Base-by-base conservation (phyloP, 179 eudicot genomes). In the Spergularia azorica region DNA sequence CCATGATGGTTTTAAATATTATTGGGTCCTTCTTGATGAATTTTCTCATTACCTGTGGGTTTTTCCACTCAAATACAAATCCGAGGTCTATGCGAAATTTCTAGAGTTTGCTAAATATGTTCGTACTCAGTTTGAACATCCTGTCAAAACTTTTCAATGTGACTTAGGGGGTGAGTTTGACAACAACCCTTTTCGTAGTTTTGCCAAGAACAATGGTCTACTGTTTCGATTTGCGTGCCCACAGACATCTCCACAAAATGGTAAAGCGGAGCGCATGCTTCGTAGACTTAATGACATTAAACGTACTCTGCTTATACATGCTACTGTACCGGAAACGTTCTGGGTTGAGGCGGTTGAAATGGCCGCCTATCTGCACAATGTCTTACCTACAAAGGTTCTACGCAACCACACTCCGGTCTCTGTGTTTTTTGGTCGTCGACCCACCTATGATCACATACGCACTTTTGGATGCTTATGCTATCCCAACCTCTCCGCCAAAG, bases 401-500 rank as follows among this genome's bases (percentile, higher is more conserved):
- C 3, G 3, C 21, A 4, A 52, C 41, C 38, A 6, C 3, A 32
- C 69, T 10, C 84, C 86, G 5, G 74, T 68, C 5, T 41, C 71
- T 18, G 14, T 36, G 5, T 71, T 83, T 0, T 80, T 77, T 21
- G 64, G 70, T 1, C 21, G 9, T n/a, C 4, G 32, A 3, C 84
- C 79, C 5, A 21, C 57, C 3, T 80, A 69, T 13, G 4, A 61
- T 0, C 72, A 67, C 21, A 68, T 79, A 2, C 18, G 83, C 1
- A 51, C 66, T 5, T 77, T 81, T 56, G 74, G 73, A 0, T 82
- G 67, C 57, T 9, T 69, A 5, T 73, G 86, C 26, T 74, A 26
- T 54, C 79, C 74, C 0, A 70, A 74, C 5, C 20, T 63, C 0
- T 32, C 77, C 0, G 54, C 86, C 9, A 72, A 81, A 32, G 12